These are phyloP conservation scores for Amaranthus cruentus DNA, from an alignment of 148 eudicot species.

Conservation along the genomic window DNA sequence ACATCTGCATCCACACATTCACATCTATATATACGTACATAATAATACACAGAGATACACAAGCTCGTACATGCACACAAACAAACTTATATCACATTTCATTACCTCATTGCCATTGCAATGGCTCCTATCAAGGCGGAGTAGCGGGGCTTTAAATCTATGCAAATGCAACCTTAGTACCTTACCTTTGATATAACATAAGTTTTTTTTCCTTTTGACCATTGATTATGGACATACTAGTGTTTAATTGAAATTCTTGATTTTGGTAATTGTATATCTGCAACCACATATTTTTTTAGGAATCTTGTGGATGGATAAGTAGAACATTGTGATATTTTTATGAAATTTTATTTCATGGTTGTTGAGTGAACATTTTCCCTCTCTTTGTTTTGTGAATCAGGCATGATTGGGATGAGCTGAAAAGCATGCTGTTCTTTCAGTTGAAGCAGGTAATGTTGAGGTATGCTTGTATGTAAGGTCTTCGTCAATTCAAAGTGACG, in stretches of 20 bases:
- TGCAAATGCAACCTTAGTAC: no score
- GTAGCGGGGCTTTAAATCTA: no score
- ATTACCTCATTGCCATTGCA: no score
- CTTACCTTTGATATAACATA: no score
- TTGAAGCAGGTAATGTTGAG: conserved; percentile 60
- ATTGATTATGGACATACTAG: no score
- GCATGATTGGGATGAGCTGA: conserved; percentile 79
- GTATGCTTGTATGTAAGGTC: conserved; percentile 39
- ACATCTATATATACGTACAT: neutral
- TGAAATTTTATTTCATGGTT: conserved; percentile 3
- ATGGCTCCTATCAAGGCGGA: no score
- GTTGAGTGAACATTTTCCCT: conserved; percentile 9
- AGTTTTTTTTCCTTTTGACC: no score
- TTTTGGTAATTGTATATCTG: neutral
- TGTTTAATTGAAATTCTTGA: neutral
- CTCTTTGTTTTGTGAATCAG: conserved; percentile 36
- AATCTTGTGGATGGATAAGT: neutral
- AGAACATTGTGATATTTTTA: neutral
- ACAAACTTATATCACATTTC: neutral
- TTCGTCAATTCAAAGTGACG: conserved; percentile 3
- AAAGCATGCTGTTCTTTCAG: conserved; percentile 61
- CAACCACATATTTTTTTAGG: neutral
- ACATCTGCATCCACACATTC: neutral
- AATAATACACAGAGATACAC: neutral
- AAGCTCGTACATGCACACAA: neutral